phyloP scores from a whole-genome alignment of 2,329 filamentous ascomycete genomes.

The Monilinia laxa region DNA sequence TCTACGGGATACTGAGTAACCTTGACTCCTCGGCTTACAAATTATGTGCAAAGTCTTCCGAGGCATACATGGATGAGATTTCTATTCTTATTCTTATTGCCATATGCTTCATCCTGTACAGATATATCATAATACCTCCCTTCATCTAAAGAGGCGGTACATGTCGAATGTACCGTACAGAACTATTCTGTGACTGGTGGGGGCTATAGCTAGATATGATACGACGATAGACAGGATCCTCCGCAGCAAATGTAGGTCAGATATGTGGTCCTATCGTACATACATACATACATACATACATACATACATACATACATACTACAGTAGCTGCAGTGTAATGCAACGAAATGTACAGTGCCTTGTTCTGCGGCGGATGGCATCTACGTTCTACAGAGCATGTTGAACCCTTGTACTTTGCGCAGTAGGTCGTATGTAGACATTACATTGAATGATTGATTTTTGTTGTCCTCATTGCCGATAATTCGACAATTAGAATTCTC shows the following conservation, averaged over 20 bases:
- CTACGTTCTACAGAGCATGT: conserved; percentile 3
- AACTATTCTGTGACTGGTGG: conserved; percentile 5
- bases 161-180: neutral
- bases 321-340: conserved; percentile 13
- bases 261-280: conserved; percentile 17
- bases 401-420: neutral
- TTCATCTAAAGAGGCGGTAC: neutral
- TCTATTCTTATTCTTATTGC: neutral
- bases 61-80: neutral
- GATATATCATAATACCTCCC: conserved; percentile 10
- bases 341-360: conserved; percentile 17
- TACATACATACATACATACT: conserved; percentile 10
- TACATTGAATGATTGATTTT: conserved; percentile 16
- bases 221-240: conserved; percentile 7
- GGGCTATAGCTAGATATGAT: conserved; percentile 4
- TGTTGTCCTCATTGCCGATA: conserved; percentile 14
- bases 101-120: conserved; percentile 1
- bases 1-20: neutral
- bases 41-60: neutral
- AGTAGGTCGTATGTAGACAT: conserved; percentile 8
- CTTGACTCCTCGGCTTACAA: neutral
- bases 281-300: conserved; percentile 7
- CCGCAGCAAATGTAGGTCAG: conserved; percentile 17
- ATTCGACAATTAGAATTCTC: conserved; percentile 7
- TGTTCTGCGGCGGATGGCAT: conserved; percentile 15